A percentile compares a stretch with the other conserved stretches of the same genome.
phyloP scores from a whole-genome alignment of 108 stramenopile species.

The Chaetoceros tenuissimus region DNA sequence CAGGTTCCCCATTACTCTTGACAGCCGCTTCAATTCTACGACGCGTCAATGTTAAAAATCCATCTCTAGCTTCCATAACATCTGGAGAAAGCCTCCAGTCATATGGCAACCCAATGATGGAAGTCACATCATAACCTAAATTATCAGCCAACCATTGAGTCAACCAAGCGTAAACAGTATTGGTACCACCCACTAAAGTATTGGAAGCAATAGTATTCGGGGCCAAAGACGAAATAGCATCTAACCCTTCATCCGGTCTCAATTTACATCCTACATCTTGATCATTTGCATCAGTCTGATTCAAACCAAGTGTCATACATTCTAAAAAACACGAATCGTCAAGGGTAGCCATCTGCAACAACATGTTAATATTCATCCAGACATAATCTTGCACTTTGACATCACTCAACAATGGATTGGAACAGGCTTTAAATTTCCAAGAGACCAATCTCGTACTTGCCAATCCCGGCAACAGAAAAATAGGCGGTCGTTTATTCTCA shows the following conservation, averaged over 20 bases:
- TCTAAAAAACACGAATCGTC: conserved; percentile 61
- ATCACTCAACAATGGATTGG: conserved; percentile 40
- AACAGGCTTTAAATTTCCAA: conserved; percentile 72
- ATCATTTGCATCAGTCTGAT: conserved; percentile 70
- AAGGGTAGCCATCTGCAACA: conserved; percentile 76
- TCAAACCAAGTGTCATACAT: conserved; percentile 62
- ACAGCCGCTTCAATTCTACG: conserved; percentile 69
- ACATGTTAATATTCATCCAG: conserved; percentile 72
- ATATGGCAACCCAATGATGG: conserved; percentile 75
- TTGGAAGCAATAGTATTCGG: conserved; percentile 54
- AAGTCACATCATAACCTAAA: conserved; percentile 75
- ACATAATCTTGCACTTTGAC: conserved; percentile 83
- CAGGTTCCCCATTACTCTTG: conserved; percentile 47
- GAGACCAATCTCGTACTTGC: conserved; percentile 76
- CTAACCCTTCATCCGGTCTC: conserved; percentile 81
- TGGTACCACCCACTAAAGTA: conserved; percentile 67
- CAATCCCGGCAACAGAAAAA: conserved; percentile 77
- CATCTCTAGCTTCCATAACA: conserved; percentile 70
- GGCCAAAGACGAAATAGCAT: conserved; percentile 68
- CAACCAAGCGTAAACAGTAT: conserved; percentile 83
- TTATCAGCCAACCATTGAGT: conserved; percentile 82
- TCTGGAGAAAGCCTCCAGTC: conserved; percentile 79
- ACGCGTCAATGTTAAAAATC: conserved; percentile 45
- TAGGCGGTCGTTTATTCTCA: conserved; percentile 50
- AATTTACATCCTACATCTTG: conserved; percentile 62